These are phyloP conservation scores for Coemansia sp. DNA, from an alignment of 192 early-diverging fungal species.

Conservation along the genomic window DNA sequence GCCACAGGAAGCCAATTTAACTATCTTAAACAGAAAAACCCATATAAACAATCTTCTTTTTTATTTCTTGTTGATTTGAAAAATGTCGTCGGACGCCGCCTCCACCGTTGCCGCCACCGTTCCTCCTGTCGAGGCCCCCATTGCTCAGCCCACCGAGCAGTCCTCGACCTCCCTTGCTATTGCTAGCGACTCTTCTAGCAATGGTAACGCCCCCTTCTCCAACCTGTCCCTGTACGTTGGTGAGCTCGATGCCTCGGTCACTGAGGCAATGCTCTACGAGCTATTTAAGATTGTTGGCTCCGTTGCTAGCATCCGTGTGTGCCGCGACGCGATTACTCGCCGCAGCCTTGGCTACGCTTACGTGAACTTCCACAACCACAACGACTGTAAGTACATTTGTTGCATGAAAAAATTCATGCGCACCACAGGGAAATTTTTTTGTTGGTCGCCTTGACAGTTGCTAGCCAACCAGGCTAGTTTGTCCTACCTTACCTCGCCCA, in stretches of 20 bases:
- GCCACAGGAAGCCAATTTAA: constrained; percentile 45
- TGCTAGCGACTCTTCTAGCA: constrained; percentile 7
- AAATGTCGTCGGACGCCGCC: constrained; percentile 50
- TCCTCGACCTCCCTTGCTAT: constrained; percentile 10
- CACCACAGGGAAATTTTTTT: neutral
- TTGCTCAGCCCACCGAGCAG: constrained; percentile 10
- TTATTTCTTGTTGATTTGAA: constrained; percentile 10
- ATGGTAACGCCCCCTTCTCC: constrained; percentile 51
- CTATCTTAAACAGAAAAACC: constrained; percentile 41
- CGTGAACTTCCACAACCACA: constrained; percentile 95
- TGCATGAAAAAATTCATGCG: constrained; percentile 14
- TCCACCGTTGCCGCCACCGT: constrained; percentile 40
- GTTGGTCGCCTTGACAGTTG: neutral
- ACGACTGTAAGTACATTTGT: constrained; percentile 66
- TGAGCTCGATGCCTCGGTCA: constrained; percentile 94
- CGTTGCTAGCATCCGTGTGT: constrained; percentile 97
- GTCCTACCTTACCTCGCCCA: neutral
- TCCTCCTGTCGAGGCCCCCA: constrained; percentile 51
- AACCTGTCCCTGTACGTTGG: constrained; percentile 93
- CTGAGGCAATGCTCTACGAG: constrained; percentile 97
- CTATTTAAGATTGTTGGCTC: constrained; percentile 95
- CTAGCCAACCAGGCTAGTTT: neutral
- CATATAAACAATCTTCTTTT: constrained; percentile 33
- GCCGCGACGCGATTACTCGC: constrained; percentile 96
- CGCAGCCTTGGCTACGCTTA: constrained; percentile 97